Evolutionary conservation across 2,329 filamentous ascomycete species (phyloP).

Genomic region (Ophiostoma montium): DNA sequence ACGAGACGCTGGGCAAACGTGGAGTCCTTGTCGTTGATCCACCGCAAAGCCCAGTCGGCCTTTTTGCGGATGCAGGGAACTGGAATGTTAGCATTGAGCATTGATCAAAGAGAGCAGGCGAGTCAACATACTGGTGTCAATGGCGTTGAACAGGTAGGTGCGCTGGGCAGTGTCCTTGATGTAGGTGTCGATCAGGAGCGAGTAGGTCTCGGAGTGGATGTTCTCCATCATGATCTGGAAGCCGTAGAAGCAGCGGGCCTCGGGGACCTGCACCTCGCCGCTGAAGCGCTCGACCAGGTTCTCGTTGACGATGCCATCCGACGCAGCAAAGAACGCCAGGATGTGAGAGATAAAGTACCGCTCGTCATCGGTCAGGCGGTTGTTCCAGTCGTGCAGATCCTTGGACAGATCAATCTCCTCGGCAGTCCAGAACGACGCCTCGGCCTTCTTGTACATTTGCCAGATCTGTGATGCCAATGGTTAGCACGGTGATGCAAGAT

Average conservation of each 20-base stretch:
- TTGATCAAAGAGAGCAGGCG: not conserved
- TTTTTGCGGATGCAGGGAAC: slow-evolving; percentile 95
- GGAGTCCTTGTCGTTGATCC: slow-evolving; percentile 88
- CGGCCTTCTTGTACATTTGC: slow-evolving; percentile 99
- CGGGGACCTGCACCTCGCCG: slow-evolving; percentile 88
- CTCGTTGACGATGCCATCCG: slow-evolving; percentile 98
- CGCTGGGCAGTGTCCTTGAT: slow-evolving; percentile 96
- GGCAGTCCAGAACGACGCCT: slow-evolving; percentile 98
- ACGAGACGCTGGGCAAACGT: slow-evolving; percentile 92
- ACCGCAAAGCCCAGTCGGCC: slow-evolving; percentile 91
- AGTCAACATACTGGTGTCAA: slow-evolving; percentile 62
- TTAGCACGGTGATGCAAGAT: slow-evolving; percentile 12
- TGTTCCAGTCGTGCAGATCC: slow-evolving; percentile 98
- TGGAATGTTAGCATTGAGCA: slow-evolving; percentile 25
- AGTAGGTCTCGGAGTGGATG: slow-evolving; percentile 99
- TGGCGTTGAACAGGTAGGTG: slow-evolving; percentile 91
- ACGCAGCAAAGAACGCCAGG: slow-evolving; percentile 96
- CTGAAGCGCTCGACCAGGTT: slow-evolving; percentile 98
- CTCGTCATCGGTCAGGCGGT: slow-evolving; percentile 91
- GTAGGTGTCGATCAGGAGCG: slow-evolving; percentile 95
- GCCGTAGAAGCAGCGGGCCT: slow-evolving; percentile 98
- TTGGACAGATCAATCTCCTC: slow-evolving; percentile 99
- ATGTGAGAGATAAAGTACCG: slow-evolving; percentile 98
- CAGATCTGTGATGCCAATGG: slow-evolving; percentile 55
- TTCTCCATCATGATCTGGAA: slow-evolving; percentile 99